Evolutionary conservation across 2,329 filamentous ascomycete species (phyloP), one percentile per base, ranked within the genome.

Genomic region (Aspergillus quadricinctus): DNA sequence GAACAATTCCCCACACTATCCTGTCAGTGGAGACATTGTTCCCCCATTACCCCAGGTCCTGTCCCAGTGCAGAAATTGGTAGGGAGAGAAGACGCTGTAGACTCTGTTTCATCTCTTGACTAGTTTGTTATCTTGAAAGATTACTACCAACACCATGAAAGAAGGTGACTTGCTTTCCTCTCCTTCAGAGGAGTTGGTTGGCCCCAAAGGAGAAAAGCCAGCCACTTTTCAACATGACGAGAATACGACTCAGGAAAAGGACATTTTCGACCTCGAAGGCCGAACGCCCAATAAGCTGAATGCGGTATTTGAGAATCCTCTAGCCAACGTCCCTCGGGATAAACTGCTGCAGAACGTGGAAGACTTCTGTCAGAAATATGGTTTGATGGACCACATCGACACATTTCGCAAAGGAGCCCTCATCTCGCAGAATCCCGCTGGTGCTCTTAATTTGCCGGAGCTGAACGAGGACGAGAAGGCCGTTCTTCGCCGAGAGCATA

Each of bases 261-360:
- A 56, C 10, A 52, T 66, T 19, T 62, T 62, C 29, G 69, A 72
- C 45, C 25, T 70, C 8, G 69, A 71, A 49, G 53, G 56, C 7
- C 63, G 58, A 3, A 49, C 62, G 10, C 52, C 57, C 2, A 61
- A 62, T 45, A 66, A 66, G 17, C 60, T 76, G 10, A 73, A 67
- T 57, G 68, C 73, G 8, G 59, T 72, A 56, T 76, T 83, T 54
- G 75, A 78, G 53, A 87, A 86, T 43, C 81, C 81, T 10, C 73
- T 88, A 3, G 78, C 75, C 1, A 81, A 78, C 0, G 76, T 87
- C 7, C 75, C 80, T 1, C 76, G 78, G 28, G 74, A 80, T 1
- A 70, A 80, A 52, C 77, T 88, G 14, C 68, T 86, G 41, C 68
- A 72, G 21, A 76, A 83, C 57, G 84, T 87, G 2, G 76, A 82